These are phyloP conservation scores for Oxyria digyna DNA, from an alignment of 148 eudicot genomes.

Conservation along the genomic window DNA sequence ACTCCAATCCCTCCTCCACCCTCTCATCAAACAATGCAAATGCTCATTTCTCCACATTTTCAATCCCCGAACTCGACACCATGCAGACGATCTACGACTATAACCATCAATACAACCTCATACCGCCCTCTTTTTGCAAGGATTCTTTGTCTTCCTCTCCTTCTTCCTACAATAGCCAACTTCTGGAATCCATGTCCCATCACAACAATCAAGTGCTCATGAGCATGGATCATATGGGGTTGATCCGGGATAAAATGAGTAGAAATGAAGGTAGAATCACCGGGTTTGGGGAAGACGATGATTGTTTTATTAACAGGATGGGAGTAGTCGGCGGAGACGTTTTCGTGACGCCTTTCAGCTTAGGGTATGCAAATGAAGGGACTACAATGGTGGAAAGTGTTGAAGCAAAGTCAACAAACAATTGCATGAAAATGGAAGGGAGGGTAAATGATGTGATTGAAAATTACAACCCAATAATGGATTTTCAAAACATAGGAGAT, in stretches of 20 bases:
- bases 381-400: neutral
- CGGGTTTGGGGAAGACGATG: too few species aligned
- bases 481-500: slow-evolving; percentile 8
- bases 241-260: neutral
- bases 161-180: neutral
- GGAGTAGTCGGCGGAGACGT: neutral
- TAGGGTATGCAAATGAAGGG: neutral
- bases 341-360: neutral
- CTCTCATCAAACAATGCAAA: slow-evolving; percentile 18
- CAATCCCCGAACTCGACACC: slow-evolving; percentile 20
- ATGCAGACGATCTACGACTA: neutral
- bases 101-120: neutral
- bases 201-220: neutral
- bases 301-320: neutral
- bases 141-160: neutral
- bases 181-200: neutral
- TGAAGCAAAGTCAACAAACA: neutral
- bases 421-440: neutral
- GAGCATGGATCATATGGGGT: neutral
- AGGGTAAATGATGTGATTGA: neutral
- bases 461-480: neutral
- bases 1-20: slow-evolving; percentile 6
- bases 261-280: too few species aligned
- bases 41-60: slow-evolving; percentile 13
- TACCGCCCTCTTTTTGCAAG: neutral